Conservation (phyloP, 129 eudicot genomes). For the Flaveria robusta region DNA sequence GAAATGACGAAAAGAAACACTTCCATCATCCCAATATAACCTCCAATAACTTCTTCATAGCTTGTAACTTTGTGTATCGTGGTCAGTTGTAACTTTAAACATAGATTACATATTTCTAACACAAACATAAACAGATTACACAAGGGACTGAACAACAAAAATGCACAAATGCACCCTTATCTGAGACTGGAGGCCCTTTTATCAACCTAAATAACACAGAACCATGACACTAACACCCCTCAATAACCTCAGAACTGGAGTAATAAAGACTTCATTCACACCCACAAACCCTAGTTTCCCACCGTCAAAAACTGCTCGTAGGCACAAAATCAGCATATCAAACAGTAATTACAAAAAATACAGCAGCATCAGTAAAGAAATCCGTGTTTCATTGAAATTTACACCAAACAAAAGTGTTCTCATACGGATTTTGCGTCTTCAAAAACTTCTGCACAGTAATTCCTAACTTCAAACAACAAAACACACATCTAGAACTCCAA, state of each 20-base stretch:
- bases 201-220: background rate
- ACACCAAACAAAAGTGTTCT: slow-evolving; percentile 7
- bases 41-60: background rate
- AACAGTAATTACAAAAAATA: background rate
- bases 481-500: background rate
- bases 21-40: background rate
- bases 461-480: slow-evolving; percentile 11
- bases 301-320: slow-evolving; percentile 11
- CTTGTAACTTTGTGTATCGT: background rate
- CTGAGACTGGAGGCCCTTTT: background rate
- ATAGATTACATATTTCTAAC: slow-evolving; percentile 1
- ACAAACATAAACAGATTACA: slow-evolving; percentile 5
- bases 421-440: background rate
- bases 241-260: background rate
- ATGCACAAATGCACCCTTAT: background rate
- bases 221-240: background rate
- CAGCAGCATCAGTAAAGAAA: background rate
- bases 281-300: slow-evolving; percentile 39
- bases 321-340: slow-evolving; percentile 20
- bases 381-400: background rate
- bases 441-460: background rate
- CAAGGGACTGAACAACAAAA: background rate
- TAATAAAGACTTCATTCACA: background rate
- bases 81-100: background rate
- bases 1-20: slow-evolving; percentile 1